phyloP scores from a whole-genome alignment of 2,329 filamentous ascomycete genomes.

The Cyphellophora europaea region DNA sequence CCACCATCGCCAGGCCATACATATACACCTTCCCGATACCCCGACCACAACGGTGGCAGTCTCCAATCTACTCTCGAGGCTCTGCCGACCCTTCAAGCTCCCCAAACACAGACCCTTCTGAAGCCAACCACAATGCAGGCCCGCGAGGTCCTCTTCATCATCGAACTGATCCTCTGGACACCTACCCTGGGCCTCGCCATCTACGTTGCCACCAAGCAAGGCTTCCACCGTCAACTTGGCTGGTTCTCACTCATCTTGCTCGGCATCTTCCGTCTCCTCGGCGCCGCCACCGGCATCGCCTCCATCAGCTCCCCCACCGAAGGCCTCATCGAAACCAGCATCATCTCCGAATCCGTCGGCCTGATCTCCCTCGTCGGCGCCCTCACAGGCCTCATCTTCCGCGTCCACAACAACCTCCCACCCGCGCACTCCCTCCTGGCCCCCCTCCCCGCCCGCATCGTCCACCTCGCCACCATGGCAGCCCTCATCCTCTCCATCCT shows the following conservation, averaged over 20 bases:
- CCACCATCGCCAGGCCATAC: no score
- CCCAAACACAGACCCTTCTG: no score
- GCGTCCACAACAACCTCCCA: constrained; percentile 21
- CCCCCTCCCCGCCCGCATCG: constrained; percentile 24
- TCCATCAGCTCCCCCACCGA: constrained; percentile 34
- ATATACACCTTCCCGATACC: no score
- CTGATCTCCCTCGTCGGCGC: constrained; percentile 40
- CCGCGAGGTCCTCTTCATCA: constrained; percentile 17
- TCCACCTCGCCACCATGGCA: constrained; percentile 10
- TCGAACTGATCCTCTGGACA: constrained; percentile 27
- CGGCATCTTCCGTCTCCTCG: constrained; percentile 42
- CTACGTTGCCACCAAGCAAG: constrained; percentile 27
- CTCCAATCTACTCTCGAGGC: no score
- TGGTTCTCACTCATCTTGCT: constrained; percentile 48
- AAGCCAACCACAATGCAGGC: background rate
- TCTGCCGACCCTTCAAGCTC: no score
- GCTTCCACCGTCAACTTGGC: constrained; percentile 34
- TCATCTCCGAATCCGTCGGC: constrained; percentile 38
- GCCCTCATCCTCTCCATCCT: constrained; percentile 32
- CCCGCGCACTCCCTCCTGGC: constrained; percentile 14
- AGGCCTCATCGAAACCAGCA: constrained; percentile 30
- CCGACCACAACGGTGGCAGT: no score
- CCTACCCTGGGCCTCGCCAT: constrained; percentile 23
- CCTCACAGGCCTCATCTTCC: constrained; percentile 34
- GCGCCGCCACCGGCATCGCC: constrained; percentile 40